A percentile compares a stretch with the other conserved stretches of the same genome.
phyloP scores from a whole-genome alignment of 306 rosid species.

The Amphicarpaea edgeworthii region DNA sequence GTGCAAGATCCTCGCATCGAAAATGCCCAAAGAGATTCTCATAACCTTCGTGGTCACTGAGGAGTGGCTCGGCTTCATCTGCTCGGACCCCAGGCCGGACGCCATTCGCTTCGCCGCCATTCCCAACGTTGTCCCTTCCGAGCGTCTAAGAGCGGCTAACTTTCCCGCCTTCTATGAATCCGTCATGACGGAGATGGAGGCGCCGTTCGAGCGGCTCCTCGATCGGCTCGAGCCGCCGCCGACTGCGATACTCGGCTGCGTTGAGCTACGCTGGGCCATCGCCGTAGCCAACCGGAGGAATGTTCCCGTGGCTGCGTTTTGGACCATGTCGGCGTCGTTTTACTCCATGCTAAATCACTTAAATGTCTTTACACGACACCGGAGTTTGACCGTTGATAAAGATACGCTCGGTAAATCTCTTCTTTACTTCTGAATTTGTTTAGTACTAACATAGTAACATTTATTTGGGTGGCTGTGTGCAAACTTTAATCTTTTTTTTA shows the following conservation, averaged over 20 bases:
- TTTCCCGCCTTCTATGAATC: slow-evolving; percentile 49
- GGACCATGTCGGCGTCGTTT: slow-evolving; percentile 58
- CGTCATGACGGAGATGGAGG: slow-evolving; percentile 54
- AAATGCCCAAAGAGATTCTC: slow-evolving; percentile 23
- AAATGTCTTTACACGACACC: slow-evolving; percentile 12
- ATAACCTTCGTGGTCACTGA: slow-evolving; percentile 61
- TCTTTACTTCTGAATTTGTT: background rate
- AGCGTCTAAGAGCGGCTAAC: slow-evolving; percentile 41
- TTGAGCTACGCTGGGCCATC: slow-evolving; percentile 48
- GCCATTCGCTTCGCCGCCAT: slow-evolving; percentile 52
- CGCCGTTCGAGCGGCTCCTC: slow-evolving; percentile 57
- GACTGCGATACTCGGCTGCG: slow-evolving; percentile 44
- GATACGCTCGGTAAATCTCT: slow-evolving; percentile 27
- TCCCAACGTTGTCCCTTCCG: slow-evolving; percentile 61
- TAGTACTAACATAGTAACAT: too few species aligned
- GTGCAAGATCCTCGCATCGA: slow-evolving; percentile 56
- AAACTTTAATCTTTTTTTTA: too few species aligned
- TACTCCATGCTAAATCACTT: slow-evolving; percentile 41
- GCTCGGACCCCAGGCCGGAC: slow-evolving; percentile 50
- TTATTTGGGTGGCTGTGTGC: too few species aligned
- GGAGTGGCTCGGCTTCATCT: slow-evolving; percentile 61
- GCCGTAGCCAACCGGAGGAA: slow-evolving; percentile 46
- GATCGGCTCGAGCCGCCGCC: slow-evolving; percentile 53
- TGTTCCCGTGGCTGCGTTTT: slow-evolving; percentile 54
- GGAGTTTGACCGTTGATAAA: background rate